phyloP scores from a whole-genome alignment of 1,284 basidiomycete species.

The Ganoderma lucidum region DNA sequence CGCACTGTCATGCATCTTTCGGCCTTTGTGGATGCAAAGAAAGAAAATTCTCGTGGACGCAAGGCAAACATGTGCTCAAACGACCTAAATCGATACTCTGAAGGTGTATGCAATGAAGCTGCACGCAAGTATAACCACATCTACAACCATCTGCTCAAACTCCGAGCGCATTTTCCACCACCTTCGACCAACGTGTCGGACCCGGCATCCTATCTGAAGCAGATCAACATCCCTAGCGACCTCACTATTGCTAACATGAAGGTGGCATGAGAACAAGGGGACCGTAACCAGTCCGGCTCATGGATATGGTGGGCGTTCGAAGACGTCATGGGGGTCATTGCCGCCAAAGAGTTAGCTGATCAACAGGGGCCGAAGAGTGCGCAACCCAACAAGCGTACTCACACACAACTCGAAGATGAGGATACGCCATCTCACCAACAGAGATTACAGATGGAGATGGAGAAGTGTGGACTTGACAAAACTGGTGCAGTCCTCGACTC shows the following conservation, averaged over 20 bases:
- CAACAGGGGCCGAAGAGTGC: neutral
- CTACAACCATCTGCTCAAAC: neutral
- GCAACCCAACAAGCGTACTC: neutral
- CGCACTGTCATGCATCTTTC: neutral
- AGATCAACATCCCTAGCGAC: neutral
- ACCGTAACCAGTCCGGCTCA: neutral
- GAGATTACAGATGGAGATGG: too few relatives aligned
- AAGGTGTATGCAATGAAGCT: neutral
- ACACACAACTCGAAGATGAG: too few relatives aligned
- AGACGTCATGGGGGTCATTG: neutral
- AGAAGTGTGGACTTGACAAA: too few relatives aligned
- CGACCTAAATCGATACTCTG: neutral
- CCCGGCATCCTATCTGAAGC: neutral
- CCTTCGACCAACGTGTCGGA: neutral
- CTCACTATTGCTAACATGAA: neutral
- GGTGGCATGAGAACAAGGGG: neutral
- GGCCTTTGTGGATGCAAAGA: neutral
- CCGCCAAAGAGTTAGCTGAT: neutral
- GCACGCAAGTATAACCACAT: neutral
- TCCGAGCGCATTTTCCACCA: neutral
- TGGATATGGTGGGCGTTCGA: neutral
- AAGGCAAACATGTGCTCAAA: neutral
- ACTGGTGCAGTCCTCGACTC: too few relatives aligned
- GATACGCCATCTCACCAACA: too few relatives aligned
- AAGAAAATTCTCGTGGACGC: neutral